Conservation (phyloP, 306 rosid genomes). For the Neltuma alba region DNA sequence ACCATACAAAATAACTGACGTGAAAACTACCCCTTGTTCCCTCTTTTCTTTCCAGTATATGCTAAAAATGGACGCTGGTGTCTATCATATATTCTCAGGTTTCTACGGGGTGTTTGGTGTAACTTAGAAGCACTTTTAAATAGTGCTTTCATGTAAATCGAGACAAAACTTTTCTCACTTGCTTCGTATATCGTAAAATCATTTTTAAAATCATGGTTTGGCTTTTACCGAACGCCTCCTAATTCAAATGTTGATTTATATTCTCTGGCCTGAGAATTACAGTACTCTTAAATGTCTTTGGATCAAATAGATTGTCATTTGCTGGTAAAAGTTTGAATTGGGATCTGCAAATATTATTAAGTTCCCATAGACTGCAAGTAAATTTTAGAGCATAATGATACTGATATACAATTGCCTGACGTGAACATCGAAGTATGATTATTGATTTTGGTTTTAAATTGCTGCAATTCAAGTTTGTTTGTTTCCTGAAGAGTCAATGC, state of each 20-base stretch:
- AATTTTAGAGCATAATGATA: background rate
- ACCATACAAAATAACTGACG: too few relatives aligned
- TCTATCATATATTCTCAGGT: too few relatives aligned
- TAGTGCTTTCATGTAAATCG: too few relatives aligned
- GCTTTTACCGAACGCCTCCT: too few relatives aligned
- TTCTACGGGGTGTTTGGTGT: too few relatives aligned
- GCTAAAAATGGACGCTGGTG: too few relatives aligned
- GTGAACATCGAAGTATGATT: slow-evolving; percentile 16
- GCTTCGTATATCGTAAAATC: too few relatives aligned
- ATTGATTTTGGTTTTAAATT: slow-evolving; percentile 21
- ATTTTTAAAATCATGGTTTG: too few relatives aligned
- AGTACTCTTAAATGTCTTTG: slow-evolving; percentile 17
- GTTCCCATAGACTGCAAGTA: slow-evolving; percentile 27
- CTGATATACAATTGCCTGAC: background rate
- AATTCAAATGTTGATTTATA: slow-evolving; percentile 25
- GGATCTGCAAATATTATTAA: slow-evolving; percentile 19
- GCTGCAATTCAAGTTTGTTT: slow-evolving; percentile 13
- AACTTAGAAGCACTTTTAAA: too few relatives aligned
- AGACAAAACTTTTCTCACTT: too few relatives aligned
- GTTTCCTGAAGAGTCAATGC: background rate
- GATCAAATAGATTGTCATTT: slow-evolving; percentile 8
- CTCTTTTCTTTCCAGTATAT: too few relatives aligned
- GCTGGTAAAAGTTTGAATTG: background rate
- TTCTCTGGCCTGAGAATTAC: slow-evolving; percentile 27
- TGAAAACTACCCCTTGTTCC: too few relatives aligned